phyloP scores from a whole-genome alignment of 2,329 filamentous ascomycete genomes.

The Periconia macrospinosa region DNA sequence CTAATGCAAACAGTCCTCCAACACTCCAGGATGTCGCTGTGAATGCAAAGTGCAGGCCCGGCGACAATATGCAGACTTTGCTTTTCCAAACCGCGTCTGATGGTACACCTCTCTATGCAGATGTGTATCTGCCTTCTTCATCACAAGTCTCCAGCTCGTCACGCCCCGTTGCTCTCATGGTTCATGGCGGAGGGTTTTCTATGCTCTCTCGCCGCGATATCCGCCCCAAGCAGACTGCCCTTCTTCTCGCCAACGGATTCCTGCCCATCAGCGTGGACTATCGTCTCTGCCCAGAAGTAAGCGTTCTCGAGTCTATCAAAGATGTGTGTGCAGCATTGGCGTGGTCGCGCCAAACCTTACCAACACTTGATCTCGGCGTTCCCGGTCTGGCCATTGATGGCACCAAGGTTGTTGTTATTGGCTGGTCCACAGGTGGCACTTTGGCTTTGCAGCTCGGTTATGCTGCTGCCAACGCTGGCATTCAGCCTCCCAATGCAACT shows the following conservation, averaged over 20 bases:
- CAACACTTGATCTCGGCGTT: no score
- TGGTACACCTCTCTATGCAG: constrained; percentile 12
- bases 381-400: constrained; percentile 13
- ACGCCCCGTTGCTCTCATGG: constrained; percentile 50
- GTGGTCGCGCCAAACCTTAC: no score
- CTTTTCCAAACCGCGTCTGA: no score
- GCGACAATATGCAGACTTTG: no score
- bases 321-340: constrained; percentile 48
- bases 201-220: constrained; percentile 45
- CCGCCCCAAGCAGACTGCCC: constrained; percentile 40
- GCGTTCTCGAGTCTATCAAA: constrained; percentile 47
- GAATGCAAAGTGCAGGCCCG: no score
- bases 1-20: no score
- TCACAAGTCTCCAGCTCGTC: no score
- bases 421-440: constrained; percentile 54
- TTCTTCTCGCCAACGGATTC: constrained; percentile 45
- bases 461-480: constrained; percentile 29
- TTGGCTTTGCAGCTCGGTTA: constrained; percentile 50
- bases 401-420: constrained; percentile 44
- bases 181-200: constrained; percentile 51
- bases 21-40: no score
- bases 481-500: constrained; percentile 47
- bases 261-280: constrained; percentile 56
- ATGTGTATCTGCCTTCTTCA: constrained; percentile 43
- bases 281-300: constrained; percentile 54